Base-by-base conservation (phyloP, 192 early-diverging fungal genomes). In the Geosiphon pyriformis region DNA sequence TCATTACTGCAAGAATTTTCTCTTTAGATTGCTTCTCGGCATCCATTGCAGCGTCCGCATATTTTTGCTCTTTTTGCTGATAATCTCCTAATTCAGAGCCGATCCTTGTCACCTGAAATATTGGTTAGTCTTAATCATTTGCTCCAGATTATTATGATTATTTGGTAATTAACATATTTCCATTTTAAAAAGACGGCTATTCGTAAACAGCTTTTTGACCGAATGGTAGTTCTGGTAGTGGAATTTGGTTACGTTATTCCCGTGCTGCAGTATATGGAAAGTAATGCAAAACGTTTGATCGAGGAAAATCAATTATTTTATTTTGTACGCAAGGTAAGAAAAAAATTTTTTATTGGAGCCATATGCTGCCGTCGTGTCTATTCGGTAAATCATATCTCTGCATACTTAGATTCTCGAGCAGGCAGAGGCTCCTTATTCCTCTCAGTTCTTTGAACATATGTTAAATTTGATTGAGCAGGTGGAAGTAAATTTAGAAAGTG, bases 291-390 rank as follows among this genome's bases (percentile, higher is more conserved):
- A n/a, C 72, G 75, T 22, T 73, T 88, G 29, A n/a, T n/a, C n/a
- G 88, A 91, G 52, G 85, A 91, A 74, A 88, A 82, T 48, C 72
- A 87, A 34, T 74, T 82, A 42, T 79, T 84, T 25, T 85, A 89
- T 74, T 87, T 88, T 79, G 78, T 90, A 7, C 72, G 78, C 47
- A 79, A 74, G 68, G 80, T 78, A 59, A 22, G 50, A 33, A 10
- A 33, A 8, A 47, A 29, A 31, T 49, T 0, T 18, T 0, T 29
- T 62, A 12, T 31, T 32, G 25, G 31, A 62, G n/a, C 12, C n/a
- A 18, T 52, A 8, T 23, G 18, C 1, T 17, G 15, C 8, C 29
- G 12, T n/a, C 17, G 29, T 50, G 18, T 12, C 35, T 3, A 32
- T 15, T 64, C 32, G 1, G 26, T 22, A 27, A 51, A 22, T 11